These are phyloP conservation scores for Arabis hirsuta DNA, from an alignment of 345 rosid genomes.

Conservation along the genomic window DNA sequence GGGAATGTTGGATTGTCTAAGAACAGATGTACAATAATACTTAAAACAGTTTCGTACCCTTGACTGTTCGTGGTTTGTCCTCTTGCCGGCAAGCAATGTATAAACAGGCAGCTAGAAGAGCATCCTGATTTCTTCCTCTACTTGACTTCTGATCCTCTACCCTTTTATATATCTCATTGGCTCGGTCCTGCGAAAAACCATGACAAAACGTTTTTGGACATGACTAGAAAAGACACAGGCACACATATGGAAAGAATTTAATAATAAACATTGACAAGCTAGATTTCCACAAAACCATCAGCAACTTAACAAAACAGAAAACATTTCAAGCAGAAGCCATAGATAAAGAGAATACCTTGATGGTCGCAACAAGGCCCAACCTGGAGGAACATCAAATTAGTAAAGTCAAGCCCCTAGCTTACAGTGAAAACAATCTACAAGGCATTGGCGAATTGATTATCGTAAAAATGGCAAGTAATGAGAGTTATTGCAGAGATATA, in stretches of 20 bases:
- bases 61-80: constrained; percentile 95
- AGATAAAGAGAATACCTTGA: constrained; percentile 63
- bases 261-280: background rate
- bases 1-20: constrained; percentile 47
- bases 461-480: background rate
- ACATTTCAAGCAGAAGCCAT: background rate
- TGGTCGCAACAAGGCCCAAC: constrained; percentile 96
- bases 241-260: background rate
- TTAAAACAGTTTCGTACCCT: constrained; percentile 64
- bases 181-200: constrained; percentile 69
- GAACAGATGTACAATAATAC: constrained; percentile 48
- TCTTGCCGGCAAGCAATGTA: constrained; percentile 98
- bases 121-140: constrained; percentile 99
- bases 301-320: background rate
- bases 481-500: background rate
- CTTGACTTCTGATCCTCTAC: constrained; percentile 98
- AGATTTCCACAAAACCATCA: constrained; percentile 20
- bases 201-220: background rate
- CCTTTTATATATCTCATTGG: constrained; percentile 94
- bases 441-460: background rate
- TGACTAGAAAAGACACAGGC: background rate
- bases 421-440: background rate
- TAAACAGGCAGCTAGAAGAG: constrained; percentile 97
- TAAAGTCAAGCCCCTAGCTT: constrained; percentile 1
- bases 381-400: constrained; percentile 55